phyloP scores from a whole-genome alignment of 805 yeast genomes.

The Wickerhamomyces queroliae region DNA sequence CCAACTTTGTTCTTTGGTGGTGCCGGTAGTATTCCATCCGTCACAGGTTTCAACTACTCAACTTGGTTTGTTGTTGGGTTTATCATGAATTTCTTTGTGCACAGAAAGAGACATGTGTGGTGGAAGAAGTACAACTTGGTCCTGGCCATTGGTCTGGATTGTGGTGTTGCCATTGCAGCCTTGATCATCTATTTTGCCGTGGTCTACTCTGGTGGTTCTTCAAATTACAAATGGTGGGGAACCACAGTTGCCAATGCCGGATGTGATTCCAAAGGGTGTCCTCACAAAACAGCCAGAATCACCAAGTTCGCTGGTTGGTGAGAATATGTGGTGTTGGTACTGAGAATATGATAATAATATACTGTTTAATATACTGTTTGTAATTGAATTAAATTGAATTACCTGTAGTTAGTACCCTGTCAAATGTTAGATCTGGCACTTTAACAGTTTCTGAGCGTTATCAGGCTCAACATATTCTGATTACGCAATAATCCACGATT shows the following conservation, averaged over 20 bases:
- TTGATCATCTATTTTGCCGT: conserved; percentile 50
- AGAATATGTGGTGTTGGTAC: too few relatives aligned
- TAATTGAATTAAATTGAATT: too few relatives aligned
- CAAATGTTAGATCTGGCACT: too few relatives aligned
- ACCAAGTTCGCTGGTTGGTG: too few relatives aligned
- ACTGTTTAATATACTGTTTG: too few relatives aligned
- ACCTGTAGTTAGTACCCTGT: too few relatives aligned
- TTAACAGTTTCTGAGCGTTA: too few relatives aligned
- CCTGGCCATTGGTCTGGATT: conserved; percentile 58
- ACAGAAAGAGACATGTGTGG: conserved; percentile 54
- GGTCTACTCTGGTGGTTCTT: conserved; percentile 26
- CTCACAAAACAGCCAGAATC: too few relatives aligned
- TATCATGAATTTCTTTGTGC: conserved; percentile 51
- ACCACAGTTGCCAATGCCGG: conserved; percentile 37
- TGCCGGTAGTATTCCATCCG: conserved; percentile 58
- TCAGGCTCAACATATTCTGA: too few relatives aligned
- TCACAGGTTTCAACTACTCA: conserved; percentile 58
- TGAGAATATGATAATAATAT: too few relatives aligned
- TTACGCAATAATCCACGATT: too few relatives aligned
- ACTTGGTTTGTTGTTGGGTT: conserved; percentile 45
- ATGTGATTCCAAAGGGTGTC: too few relatives aligned
- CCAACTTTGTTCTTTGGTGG: conserved; percentile 59
- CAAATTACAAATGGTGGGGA: conserved; percentile 77
- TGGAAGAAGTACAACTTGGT: conserved; percentile 75
- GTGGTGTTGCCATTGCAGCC: conserved; percentile 62